phyloP scores from a whole-genome alignment of 106 monocot species.

The Dioscorea zingiberensis region DNA sequence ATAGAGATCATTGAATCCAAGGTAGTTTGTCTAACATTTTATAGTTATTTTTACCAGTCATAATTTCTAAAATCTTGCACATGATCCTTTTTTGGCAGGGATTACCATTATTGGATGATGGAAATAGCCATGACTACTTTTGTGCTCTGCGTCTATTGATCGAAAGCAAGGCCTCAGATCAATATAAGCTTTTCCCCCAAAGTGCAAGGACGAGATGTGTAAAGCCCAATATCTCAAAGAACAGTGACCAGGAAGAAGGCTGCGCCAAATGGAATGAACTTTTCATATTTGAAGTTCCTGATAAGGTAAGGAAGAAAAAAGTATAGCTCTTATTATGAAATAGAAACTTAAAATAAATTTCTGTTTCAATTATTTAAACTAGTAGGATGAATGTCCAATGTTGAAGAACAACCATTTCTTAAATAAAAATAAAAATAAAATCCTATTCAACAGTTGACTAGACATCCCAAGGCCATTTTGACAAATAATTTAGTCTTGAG shows the following conservation, averaged over 20 bases:
- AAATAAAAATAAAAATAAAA: no score
- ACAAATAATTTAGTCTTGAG: no score
- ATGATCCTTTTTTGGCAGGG: slow-evolving; percentile 40
- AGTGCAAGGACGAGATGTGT: slow-evolving; percentile 94
- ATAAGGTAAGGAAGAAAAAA: slow-evolving; percentile 39
- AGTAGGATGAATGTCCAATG: no score
- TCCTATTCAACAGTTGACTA: no score
- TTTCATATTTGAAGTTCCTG: slow-evolving; percentile 96
- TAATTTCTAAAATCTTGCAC: neutral
- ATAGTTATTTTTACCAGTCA: neutral
- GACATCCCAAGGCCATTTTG: no score
- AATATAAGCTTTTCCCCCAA: slow-evolving; percentile 84
- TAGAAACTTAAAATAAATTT: no score
- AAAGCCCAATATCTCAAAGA: slow-evolving; percentile 40
- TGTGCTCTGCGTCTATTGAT: slow-evolving; percentile 80
- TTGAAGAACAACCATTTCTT: no score
- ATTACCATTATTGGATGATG: slow-evolving; percentile 76
- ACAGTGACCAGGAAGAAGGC: slow-evolving; percentile 21
- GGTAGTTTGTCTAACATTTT: slow-evolving; percentile 23
- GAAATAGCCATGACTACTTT: slow-evolving; percentile 80
- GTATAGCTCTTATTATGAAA: no score
- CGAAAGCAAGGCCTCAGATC: slow-evolving; percentile 55
- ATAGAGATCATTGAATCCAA: slow-evolving; percentile 76
- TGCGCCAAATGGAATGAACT: slow-evolving; percentile 91
- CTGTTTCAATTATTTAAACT: no score